Evolutionary conservation across 1,284 basidiomycete species (phyloP).

Genomic region (Neonothopanus nambi): DNA sequence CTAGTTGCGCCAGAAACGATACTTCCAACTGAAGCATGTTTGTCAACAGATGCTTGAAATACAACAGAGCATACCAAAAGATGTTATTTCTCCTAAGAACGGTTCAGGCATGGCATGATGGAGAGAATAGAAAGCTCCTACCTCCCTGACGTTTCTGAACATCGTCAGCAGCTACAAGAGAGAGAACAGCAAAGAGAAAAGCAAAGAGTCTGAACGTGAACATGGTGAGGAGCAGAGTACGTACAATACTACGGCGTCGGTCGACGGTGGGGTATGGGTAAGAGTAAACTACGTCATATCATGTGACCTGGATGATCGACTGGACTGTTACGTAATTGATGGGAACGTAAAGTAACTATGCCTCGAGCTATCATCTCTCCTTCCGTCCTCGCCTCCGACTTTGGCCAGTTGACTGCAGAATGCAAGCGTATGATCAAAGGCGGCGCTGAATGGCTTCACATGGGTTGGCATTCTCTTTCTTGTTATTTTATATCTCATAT

Average conservation of each 20-base stretch:
- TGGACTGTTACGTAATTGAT: conserved; percentile 5
- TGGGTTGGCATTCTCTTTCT: conserved; percentile 62
- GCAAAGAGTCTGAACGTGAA: too few species aligned
- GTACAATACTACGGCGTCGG: too few species aligned
- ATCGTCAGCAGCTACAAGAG: conserved; percentile 22
- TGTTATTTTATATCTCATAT: conserved; percentile 10
- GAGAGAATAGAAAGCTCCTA: conserved; percentile 19
- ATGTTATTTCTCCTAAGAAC: conserved; percentile 16
- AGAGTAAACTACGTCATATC: neutral
- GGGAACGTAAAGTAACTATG: conserved; percentile 51
- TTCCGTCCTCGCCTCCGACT: conserved; percentile 92
- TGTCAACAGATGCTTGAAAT: too few species aligned
- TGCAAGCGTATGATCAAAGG: conserved; percentile 91
- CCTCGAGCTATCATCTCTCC: conserved; percentile 87
- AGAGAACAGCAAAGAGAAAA: conserved; percentile 23
- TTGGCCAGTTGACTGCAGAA: conserved; percentile 88
- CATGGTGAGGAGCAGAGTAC: conserved; percentile 24
- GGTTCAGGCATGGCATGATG: neutral
- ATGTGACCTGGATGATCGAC: neutral
- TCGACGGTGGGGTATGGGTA: too few species aligned
- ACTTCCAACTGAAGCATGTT: too few species aligned
- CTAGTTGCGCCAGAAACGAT: neutral
- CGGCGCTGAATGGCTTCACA: conserved; percentile 95
- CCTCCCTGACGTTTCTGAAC: conserved; percentile 32
- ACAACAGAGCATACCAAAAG: neutral